Evolutionary conservation across 768 basidiomycete genomes (phyloP).

Genomic region (Kwoniella sp.): DNA sequence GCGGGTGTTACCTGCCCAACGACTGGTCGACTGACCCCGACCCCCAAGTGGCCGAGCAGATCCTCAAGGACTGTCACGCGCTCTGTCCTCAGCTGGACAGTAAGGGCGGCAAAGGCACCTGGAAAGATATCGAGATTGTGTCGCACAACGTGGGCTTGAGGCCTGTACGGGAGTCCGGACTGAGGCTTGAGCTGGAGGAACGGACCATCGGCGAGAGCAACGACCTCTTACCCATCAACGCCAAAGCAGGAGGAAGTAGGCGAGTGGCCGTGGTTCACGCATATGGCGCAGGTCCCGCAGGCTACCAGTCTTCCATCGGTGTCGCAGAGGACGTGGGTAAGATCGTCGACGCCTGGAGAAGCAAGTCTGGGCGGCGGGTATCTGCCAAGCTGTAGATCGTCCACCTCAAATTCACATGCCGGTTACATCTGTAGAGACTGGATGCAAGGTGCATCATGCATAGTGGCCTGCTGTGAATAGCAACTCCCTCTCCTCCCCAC

Average conservation of each 20-base stretch:
- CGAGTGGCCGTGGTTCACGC: constrained; percentile 56
- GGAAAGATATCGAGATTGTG: constrained; percentile 54
- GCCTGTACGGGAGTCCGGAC: constrained; percentile 58
- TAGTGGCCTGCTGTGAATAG: neutral
- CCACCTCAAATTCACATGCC: too few species aligned
- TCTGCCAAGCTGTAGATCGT: constrained; percentile 9
- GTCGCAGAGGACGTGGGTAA: constrained; percentile 40
- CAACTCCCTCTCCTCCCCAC: neutral
- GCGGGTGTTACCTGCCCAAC: constrained; percentile 56
- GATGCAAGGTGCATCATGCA: neutral
- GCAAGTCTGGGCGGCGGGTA: neutral
- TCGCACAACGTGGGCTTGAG: constrained; percentile 61
- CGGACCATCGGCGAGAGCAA: constrained; percentile 29
- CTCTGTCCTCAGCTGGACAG: constrained; percentile 53
- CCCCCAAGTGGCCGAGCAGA: constrained; percentile 52
- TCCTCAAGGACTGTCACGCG: constrained; percentile 52
- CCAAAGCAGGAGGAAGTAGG: constrained; percentile 26
- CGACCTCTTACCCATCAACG: constrained; percentile 16
- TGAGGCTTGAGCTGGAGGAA: constrained; percentile 58
- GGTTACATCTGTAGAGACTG: neutral
- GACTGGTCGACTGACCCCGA: constrained; percentile 58
- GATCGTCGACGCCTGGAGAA: constrained; percentile 7
- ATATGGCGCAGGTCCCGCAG: constrained; percentile 57
- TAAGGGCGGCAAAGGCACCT: constrained; percentile 48
- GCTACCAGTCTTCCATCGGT: constrained; percentile 47